A percentile compares a stretch with the other conserved stretches of the same genome.
Evolutionary conservation across 73 alveolate species (phyloP).

Genomic region (Paramecium tetraurelia): DNA sequence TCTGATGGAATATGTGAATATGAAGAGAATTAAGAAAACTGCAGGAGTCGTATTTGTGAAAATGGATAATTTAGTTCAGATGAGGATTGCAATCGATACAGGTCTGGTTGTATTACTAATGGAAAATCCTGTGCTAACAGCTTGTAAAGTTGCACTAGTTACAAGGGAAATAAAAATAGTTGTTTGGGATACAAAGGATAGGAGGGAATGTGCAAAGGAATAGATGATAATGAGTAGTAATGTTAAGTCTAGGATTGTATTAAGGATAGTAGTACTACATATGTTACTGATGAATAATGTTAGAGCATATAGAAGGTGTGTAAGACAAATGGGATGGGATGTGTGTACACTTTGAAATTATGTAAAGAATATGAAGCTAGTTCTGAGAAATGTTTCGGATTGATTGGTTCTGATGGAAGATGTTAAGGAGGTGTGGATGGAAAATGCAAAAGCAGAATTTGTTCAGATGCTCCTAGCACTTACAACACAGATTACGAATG

Average conservation of each 20-base stretch:
- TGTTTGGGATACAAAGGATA: background rate
- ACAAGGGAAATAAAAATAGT: background rate
- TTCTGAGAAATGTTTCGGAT: background rate
- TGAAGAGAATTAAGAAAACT: background rate
- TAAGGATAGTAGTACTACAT: background rate
- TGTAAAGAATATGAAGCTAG: background rate
- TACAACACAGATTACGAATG: background rate
- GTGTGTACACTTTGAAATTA: background rate
- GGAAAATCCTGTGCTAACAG: background rate
- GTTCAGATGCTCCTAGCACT: background rate
- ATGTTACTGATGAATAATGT: background rate
- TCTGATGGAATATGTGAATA: slow-evolving; percentile 20
- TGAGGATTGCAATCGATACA: background rate
- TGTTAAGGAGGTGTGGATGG: background rate
- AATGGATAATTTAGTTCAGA: background rate
- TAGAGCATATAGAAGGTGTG: background rate
- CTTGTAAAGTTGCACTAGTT: background rate
- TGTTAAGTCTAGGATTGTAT: background rate
- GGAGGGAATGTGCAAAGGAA: slow-evolving; percentile 20
- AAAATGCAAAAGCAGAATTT: background rate
- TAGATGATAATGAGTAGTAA: background rate
- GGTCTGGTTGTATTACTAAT: background rate
- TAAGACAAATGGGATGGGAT: background rate
- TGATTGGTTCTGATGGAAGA: slow-evolving; percentile 6
- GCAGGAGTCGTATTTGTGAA: slow-evolving; percentile 10